Percentiles rank a stretch among this genome's conserved stretches.
Evolutionary conservation across 140 eudicot genomes (phyloP).

Genomic region (Bidens hawaiensis): DNA sequence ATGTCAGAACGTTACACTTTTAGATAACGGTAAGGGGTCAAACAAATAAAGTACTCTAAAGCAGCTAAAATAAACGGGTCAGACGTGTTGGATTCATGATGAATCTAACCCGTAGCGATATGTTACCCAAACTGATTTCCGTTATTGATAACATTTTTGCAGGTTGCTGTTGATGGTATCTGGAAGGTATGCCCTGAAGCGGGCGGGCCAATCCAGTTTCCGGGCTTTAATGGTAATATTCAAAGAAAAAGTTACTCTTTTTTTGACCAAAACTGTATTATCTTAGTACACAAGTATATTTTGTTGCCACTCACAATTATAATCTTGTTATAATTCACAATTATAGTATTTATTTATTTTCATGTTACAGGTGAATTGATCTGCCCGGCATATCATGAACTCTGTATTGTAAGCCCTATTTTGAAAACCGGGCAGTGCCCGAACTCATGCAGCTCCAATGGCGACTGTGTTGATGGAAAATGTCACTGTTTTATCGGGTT

Average conservation of each 20-base stretch:
- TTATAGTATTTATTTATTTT: neutral
- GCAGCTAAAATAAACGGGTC: neutral
- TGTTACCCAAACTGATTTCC: neutral
- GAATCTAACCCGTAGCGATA: neutral
- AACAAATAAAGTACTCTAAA: neutral
- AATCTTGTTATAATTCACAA: too few species aligned
- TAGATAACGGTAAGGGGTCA: neutral
- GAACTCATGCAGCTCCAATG: too few species aligned
- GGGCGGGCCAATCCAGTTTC: constrained; percentile 88
- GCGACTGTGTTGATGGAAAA: too few species aligned
- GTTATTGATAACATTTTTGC: neutral
- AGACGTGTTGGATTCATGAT: neutral
- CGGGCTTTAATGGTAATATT: constrained; percentile 58
- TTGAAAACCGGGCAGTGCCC: constrained; percentile 1
- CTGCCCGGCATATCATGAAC: constrained; percentile 95
- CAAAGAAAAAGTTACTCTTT: neutral
- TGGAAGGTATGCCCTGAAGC: constrained; percentile 90
- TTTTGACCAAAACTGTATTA: neutral
- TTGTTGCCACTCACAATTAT: too few species aligned
- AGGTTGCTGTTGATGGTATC: constrained; percentile 95
- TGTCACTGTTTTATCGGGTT: constrained; percentile 12
- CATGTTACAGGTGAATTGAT: constrained; percentile 63
- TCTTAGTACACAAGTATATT: too few species aligned
- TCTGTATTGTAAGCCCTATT: constrained; percentile 49
- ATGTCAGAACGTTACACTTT: too few species aligned